Evolutionary conservation across 306 rosid species (phyloP), one percentile per base, ranked within the genome.

Genomic region (Dicorynia guianensis): DNA sequence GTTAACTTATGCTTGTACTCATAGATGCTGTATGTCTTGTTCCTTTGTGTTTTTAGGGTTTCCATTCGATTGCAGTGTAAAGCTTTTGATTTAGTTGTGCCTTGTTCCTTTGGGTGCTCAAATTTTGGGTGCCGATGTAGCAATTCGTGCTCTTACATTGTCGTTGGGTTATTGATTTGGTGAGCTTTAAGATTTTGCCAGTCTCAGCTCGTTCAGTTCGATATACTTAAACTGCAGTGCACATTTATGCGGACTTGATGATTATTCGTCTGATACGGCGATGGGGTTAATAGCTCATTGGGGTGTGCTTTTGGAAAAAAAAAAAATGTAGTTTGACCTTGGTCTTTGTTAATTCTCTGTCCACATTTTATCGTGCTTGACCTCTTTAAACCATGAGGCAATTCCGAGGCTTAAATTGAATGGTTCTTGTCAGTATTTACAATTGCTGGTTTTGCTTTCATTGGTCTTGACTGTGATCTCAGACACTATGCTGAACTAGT

Each of bases 31-130:
- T 65, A 19, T 52, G 59, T 20, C 11, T 8, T 8, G 49, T 17
- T 42, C 4, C 48, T 39, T 69, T 76, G 42, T 55, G 48, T 11
- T 77, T 78, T 73, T 86, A 62, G 87, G 87, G 91, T 84, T 84
- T 75, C 17, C 35, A 7, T 34, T 43, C 10, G 50, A 35, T 68
- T 47, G 50, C 38, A 53, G 20, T 62, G 72, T 7, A 18, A 13
- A 57, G 54, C 33, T 72, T 43, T 14, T 20, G 9, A 11, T 75
- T 58, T 34, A 49, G 59, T 48, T 47, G 17, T 47, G 75, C 34
- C 7, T 55, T 56, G 36, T 62, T 68, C 72, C 38, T 57, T 66
- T 78, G 46, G 39, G 9, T 44, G 70, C 20, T 73, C 35, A 18
- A 44, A 61, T 75, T 82, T 70, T 48, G 34, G 47, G 43, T 61